Evolutionary conservation across 2,329 filamentous ascomycete species (phyloP), one percentile per base, ranked within the genome.

Genomic region (Ophiosphaerella herpotricha): DNA sequence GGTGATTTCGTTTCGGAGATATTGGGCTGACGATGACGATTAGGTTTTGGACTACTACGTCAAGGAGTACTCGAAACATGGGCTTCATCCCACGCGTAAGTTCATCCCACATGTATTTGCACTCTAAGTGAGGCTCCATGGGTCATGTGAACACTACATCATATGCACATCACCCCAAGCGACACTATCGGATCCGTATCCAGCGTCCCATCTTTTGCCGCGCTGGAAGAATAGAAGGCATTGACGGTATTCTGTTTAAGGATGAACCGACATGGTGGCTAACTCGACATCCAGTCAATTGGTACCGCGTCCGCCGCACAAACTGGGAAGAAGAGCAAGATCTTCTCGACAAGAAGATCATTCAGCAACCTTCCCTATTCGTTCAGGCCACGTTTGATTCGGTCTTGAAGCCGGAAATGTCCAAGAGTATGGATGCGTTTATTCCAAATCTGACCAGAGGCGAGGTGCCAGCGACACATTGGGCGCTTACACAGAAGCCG

Each of bases 401-500:
- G 0, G 89, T 92, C 1, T 77, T 97, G 59, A 88, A 86, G 48
- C 85, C 89, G 0, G 76, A 80, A 34, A 83, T 97, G 82, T 82
- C 87, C 1, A 75, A 73, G 21, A 82, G 83, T 0, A 96, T 96
- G 90, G 85, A 85, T 16, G 77, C 79, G 57, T 76, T 78, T 55
- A 84, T 93, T 52, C 81, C 83, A 2, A 80, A 84, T 39, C 73
- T 95, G 64, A 88, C 83, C 7, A 79, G 81, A 52, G 80, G 76
- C 7, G 83, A 89, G 68, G 86, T 96, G 46, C 74, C 86, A 32
- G 81, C 87, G 0, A 78, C 81, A 14, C 94, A 97, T 74, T 97
- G 93, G 93, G 89, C 87, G 39, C 75, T 96, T 68, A 86, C 85
- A 78, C 84, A 96, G 77, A 83, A 82, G 56, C 81, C 87, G 0